Conservation (phyloP, 805 yeast species). For the Hanseniaspora osmophila region DNA sequence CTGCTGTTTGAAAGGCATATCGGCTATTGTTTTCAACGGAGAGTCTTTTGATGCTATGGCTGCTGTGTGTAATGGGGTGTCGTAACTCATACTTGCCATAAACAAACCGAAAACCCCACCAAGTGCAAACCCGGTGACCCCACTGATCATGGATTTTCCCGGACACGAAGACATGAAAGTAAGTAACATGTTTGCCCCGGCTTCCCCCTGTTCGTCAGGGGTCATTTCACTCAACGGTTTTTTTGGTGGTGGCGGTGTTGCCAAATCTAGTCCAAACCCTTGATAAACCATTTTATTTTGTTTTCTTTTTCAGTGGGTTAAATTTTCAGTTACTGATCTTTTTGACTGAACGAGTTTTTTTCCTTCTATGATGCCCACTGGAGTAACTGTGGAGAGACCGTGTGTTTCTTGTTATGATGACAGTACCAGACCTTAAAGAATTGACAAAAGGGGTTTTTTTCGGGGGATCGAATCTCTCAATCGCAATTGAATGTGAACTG, state of each 20-base stretch:
- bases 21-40: constrained; percentile 40
- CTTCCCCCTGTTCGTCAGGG: constrained; percentile 85
- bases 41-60: constrained; percentile 9
- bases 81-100: constrained; percentile 58
- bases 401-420: too few species aligned
- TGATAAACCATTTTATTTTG: constrained; percentile 23
- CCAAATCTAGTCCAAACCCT: constrained; percentile 30
- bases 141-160: constrained; percentile 82
- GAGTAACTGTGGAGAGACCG: too few species aligned
- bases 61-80: constrained; percentile 25
- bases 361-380: neutral
- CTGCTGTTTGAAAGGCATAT: constrained; percentile 83
- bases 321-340: too few species aligned
- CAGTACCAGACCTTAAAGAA: too few species aligned
- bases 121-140: constrained; percentile 83
- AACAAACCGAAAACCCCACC: constrained; percentile 94
- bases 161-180: constrained; percentile 86
- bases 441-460: too few species aligned
- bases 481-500: too few species aligned
- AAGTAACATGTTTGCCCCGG: constrained; percentile 74
- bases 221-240: constrained; percentile 58
- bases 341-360: neutral
- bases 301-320: too few species aligned
- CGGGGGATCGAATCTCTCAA: too few species aligned
- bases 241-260: constrained; percentile 27